A percentile compares a stretch with the other conserved stretches of the same genome.
Conservation (phyloP, 2,329 filamentous ascomycete genomes). For the Ophiostoma populinum region DNA sequence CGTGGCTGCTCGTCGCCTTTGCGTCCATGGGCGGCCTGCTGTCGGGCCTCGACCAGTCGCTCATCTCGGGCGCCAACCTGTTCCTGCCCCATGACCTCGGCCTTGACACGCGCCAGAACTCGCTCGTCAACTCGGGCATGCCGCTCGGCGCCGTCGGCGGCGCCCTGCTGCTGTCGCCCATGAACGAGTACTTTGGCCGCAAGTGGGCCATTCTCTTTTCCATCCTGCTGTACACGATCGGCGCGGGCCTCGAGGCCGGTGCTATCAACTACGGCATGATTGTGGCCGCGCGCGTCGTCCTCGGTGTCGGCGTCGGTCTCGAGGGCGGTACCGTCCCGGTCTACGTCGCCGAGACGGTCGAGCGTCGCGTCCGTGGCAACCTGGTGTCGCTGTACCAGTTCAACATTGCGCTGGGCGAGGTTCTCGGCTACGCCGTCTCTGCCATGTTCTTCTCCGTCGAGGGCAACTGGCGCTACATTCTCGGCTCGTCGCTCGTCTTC, state of each 20-base stretch:
- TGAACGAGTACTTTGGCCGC: constrained; percentile 50
- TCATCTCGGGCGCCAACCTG: constrained; percentile 55
- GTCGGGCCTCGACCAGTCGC: constrained; percentile 54
- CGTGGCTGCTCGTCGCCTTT: constrained; percentile 49
- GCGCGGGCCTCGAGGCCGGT: constrained; percentile 50
- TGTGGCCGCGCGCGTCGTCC: constrained; percentile 46
- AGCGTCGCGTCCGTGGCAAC: constrained; percentile 49
- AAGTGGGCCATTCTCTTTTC: constrained; percentile 53
- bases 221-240: constrained; percentile 51
- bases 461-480: constrained; percentile 58
- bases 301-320: constrained; percentile 53
- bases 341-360: constrained; percentile 58
- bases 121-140: constrained; percentile 53
- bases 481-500: constrained; percentile 55
- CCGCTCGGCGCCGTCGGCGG: constrained; percentile 55
- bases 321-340: constrained; percentile 60
- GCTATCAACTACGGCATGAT: constrained; percentile 56
- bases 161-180: constrained; percentile 47
- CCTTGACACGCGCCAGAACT: constrained; percentile 39
- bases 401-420: constrained; percentile 59
- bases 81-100: constrained; percentile 42
- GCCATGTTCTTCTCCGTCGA: constrained; percentile 54
- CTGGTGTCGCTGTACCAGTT: constrained; percentile 59
- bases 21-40: constrained; percentile 61
- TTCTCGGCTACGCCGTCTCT: constrained; percentile 54